Base-by-base conservation (phyloP, 805 yeast genomes). In the Suhomyces kilbournensis region DNA sequence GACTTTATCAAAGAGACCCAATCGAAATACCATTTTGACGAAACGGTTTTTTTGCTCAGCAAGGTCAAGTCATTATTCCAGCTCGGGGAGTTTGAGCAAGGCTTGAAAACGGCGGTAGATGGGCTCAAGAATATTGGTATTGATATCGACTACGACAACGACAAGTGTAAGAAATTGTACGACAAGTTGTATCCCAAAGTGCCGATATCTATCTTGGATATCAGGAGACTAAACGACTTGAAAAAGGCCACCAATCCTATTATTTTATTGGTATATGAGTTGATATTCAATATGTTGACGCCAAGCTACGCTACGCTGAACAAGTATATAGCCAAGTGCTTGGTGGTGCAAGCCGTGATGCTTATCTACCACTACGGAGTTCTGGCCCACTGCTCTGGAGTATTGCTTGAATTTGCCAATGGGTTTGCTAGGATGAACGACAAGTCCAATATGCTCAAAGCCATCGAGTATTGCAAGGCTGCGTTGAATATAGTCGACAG, bases 401-500 rank as follows among this genome's bases (percentile, higher is more conserved):
- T 77, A 1, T 60, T 78, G 46, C 54, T 80, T 0, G 66, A 75
- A 9, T 56, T 74, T 30, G 80, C 82, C 3, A 68, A 71, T 47
- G 46, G 45, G 17, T 60, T 69, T 19, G 67, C 65, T 6, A 58
- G 57, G 10, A 64, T 59, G 2, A 61, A 65, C 3, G 70, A 69
- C 20, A 60, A 62, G 5, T 59, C 59, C 14, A 68, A 69, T n/a
- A 59, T 71, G 20, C 57, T 66, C 12, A 67, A 70, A 15, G 77
- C 81, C 0, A 61, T 67, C 23, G 83, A 78, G 53, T 71, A 72
- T 48, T 62, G 73, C 7, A 72, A 69, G 45, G 62, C 76, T 17
- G 79, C 80, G 0, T 61, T 78, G 32, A 58, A 59, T 10, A 56
- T 78, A 4, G 59, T 77, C n/a, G 71, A 67, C 12, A 44, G 65